Percentiles rank a stretch among this genome's conserved stretches.
Conservation (phyloP, 495 filamentous ascomycete genomes). For the Recurvomyces mirabilis region DNA sequence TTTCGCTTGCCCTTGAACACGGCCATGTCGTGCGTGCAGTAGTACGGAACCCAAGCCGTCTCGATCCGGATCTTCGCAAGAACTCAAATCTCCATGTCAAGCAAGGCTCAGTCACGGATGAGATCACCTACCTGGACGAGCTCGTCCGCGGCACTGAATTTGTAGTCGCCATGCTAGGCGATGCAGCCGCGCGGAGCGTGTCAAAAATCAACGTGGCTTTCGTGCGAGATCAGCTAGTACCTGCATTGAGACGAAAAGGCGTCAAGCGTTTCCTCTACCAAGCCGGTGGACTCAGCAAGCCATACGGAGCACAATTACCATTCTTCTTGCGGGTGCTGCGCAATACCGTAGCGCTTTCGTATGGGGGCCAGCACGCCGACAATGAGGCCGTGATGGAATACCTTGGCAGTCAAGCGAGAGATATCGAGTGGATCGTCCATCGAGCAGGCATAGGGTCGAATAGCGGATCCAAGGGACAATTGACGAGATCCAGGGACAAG, state of each 20-base stretch:
- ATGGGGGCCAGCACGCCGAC: constrained; percentile 1
- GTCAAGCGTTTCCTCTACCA: constrained; percentile 8
- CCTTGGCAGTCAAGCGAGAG: background rate
- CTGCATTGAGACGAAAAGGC: background rate
- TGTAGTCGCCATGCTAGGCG: constrained; percentile 6
- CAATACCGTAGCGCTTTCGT: background rate
- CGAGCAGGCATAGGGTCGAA: background rate
- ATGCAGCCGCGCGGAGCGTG: background rate
- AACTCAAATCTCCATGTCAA: constrained; percentile 1
- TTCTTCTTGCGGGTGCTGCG: background rate
- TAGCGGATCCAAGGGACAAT: background rate
- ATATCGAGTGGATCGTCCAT: constrained; percentile 4
- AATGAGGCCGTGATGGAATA: constrained; percentile 5
- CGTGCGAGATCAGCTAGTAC: constrained; percentile 4
- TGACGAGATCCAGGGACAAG: background rate
- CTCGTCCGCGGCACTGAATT: constrained; percentile 1
- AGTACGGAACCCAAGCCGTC: background rate
- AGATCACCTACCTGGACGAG: background rate
- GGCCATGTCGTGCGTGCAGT: constrained; percentile 4
- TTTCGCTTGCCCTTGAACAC: constrained; percentile 1
- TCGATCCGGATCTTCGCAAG: background rate
- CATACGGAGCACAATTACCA: background rate
- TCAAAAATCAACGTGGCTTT: constrained; percentile 8
- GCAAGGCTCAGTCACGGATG: constrained; percentile 4
- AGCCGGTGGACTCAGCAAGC: constrained; percentile 2